These are phyloP conservation scores for Setomelanomma holmii DNA, from an alignment of 2,329 filamentous ascomycete genomes.

Conservation along the genomic window DNA sequence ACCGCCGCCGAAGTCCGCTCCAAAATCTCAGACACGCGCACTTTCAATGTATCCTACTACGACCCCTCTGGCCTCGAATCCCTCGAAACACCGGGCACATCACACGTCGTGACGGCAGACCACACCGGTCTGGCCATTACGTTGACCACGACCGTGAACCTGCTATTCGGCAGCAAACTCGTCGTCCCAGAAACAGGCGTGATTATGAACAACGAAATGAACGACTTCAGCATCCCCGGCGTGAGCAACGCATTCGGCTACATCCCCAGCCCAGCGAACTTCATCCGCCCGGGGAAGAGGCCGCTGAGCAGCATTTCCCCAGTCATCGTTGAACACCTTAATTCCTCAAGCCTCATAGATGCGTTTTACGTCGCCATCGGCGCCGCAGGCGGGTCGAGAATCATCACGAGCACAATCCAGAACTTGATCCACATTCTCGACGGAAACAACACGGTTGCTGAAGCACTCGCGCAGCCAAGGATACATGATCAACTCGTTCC, in stretches of 20 bases:
- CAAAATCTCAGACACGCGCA: slow-evolving; percentile 75
- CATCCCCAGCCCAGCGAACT: slow-evolving; percentile 80
- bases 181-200: slow-evolving; percentile 84
- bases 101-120: slow-evolving; percentile 77
- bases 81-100: slow-evolving; percentile 75
- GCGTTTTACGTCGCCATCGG: slow-evolving; percentile 72
- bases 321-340: slow-evolving; percentile 72
- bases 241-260: slow-evolving; percentile 84
- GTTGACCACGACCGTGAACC: slow-evolving; percentile 86
- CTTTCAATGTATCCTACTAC: slow-evolving; percentile 77
- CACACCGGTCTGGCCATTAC: slow-evolving; percentile 76
- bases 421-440: slow-evolving; percentile 77
- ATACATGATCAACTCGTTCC: slow-evolving; percentile 86
- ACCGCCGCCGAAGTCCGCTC: slow-evolving; percentile 66
- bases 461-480: slow-evolving; percentile 71
- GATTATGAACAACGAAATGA: slow-evolving; percentile 68
- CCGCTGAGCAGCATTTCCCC: slow-evolving; percentile 85
- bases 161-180: slow-evolving; percentile 80
- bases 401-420: slow-evolving; percentile 81
- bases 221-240: slow-evolving; percentile 78
- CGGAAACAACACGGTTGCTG: slow-evolving; percentile 63
- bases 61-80: slow-evolving; percentile 71
- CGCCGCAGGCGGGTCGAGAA: slow-evolving; percentile 80
- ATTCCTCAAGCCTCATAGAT: slow-evolving; percentile 54
- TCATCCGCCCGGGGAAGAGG: slow-evolving; percentile 78